Base-by-base conservation (phyloP, 495 filamentous ascomycete species). In the Physcia stellaris region DNA sequence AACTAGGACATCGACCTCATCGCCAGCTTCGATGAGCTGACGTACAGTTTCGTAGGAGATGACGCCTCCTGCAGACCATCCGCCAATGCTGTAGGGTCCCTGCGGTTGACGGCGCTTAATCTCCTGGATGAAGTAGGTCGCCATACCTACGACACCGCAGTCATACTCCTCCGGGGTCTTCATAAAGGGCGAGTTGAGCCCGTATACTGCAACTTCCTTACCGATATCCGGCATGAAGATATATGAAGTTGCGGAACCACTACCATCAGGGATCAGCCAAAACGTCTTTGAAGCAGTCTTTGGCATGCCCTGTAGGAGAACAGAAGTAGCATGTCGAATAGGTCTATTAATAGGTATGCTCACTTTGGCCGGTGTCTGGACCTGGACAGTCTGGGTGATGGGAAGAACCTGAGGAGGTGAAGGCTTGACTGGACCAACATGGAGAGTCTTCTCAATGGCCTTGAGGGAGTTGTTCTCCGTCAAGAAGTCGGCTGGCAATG, bases 31-130 rank as follows among this genome's bases (percentile, higher is more conserved):
- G 46, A 77, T 66, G 6, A 93, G 64, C 44, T 85, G 77, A 38
- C 73, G 74, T 21, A 75, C 75, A 17, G 83, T 79, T 51, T 92
- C 85, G 52, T 83, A 94, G 18, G 86, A 86, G 46, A 87, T 78
- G 24, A 90, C 83, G 29, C 86, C 86, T 35, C 86, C 86, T 6
- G 85, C 86, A 16, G 79, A 85, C 86, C 86, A 94, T 12, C 70
- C 79, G 36, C 75, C 75, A 27, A 80, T 57, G 49, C 70, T 63
- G 55, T 80, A 80, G 4, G 75, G 75, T 1, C 85, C 85, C 31
- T 75, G 68, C 0, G 86, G 74, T 60, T 86, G 67, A 23, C 82
- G 75, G 42, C 83, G 73, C 7, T 73, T 77, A 41, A 83, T 79
- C 48, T 80, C 67, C 18, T 70, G 67, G 10, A 79, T 59, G 45